Percentiles rank a stretch among this genome's conserved stretches.
These are phyloP conservation scores for Brettanomyces custersianus DNA, from an alignment of 805 yeast genomes.

Conservation along the genomic window DNA sequence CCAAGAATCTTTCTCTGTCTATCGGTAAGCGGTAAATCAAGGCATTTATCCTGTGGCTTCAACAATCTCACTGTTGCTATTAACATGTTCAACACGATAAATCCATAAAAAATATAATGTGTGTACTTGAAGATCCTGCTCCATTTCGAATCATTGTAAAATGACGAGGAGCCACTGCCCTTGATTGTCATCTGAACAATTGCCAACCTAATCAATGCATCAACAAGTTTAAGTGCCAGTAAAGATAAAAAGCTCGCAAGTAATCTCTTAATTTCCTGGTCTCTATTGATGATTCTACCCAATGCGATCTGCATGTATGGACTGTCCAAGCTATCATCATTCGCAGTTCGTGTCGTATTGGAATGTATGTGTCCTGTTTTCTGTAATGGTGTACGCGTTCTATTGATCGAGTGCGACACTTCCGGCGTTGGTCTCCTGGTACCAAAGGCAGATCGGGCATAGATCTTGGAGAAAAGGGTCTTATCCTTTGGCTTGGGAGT, in stretches of 20 bases:
- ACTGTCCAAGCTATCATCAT: conserved; percentile 14
- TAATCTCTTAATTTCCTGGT: conserved; percentile 26
- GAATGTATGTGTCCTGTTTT: conserved; percentile 1
- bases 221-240: conserved; percentile 23
- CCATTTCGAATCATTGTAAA: background rate
- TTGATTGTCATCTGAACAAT: conserved; percentile 9
- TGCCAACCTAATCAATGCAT: conserved; percentile 16
- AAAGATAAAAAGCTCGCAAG: conserved; percentile 22
- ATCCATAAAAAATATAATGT: conserved; percentile 14
- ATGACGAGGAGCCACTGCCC: background rate
- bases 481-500: background rate
- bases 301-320: conserved; percentile 38
- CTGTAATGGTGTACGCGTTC: background rate
- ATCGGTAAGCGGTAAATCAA: conserved; percentile 39
- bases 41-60: conserved; percentile 39
- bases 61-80: conserved; percentile 23
- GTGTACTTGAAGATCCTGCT: conserved; percentile 4
- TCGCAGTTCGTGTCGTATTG: conserved; percentile 1
- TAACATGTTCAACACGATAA: conserved; percentile 23
- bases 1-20: conserved; percentile 40
- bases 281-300: conserved; percentile 34
- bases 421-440: conserved; percentile 1
- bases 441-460: conserved; percentile 2
- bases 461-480: conserved; percentile 2
- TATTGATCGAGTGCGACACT: background rate